Base-by-base conservation (phyloP, 176 grass and related monocot species). In the Triticum turgidum region DNA sequence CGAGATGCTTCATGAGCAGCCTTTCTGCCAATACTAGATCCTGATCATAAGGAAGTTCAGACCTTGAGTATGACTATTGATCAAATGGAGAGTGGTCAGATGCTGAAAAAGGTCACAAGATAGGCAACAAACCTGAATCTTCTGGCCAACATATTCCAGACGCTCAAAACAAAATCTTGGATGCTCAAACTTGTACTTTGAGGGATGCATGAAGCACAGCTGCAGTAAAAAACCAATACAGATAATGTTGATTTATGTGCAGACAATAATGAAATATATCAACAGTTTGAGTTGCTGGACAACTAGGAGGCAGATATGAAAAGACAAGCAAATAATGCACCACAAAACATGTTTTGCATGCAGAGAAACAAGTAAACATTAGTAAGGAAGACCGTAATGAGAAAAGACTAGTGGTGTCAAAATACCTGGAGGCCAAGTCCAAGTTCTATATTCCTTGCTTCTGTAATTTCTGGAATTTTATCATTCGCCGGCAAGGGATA, bases 381-480 rank as follows among this genome's bases (percentile, higher is more conserved):
- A 63, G 37, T 32, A 75, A 49, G 5, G 58, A 76, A 68, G 56
- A 76, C 27, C 11, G 56, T 38, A 72, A 79, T 42, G 25, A 35
- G 3, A 42, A 1, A 75, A 68, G n/a, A 34, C 9, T 34, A 17
- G 14, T 6, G 17, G 51, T 7, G 64, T 82, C 9, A 17, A 77
- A 69, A 79, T 94, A 99, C 97, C 92, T 99, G 97, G 87, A 99
- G 90, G 47, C 97, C 97, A 87, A 99, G 92, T 67, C 97, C 97
- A 88, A 99, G 94, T 83, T 99, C 97, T 89, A 96, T 94, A 73
- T 99, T 91, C 82, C 97, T 99, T 83, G 97, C 97, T 82, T 96
- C 97, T 11, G 92, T 99, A 70, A 99, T 96, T 93, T 94, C 97
- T 65, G 94, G 90, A 85, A 99, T 99, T 87, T 90, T 91, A 42